A percentile compares a stretch with the other conserved stretches of the same genome.
These are phyloP conservation scores for Aspergillus alliaceus DNA, from an alignment of 2,329 filamentous ascomycete species.

Conservation along the genomic window DNA sequence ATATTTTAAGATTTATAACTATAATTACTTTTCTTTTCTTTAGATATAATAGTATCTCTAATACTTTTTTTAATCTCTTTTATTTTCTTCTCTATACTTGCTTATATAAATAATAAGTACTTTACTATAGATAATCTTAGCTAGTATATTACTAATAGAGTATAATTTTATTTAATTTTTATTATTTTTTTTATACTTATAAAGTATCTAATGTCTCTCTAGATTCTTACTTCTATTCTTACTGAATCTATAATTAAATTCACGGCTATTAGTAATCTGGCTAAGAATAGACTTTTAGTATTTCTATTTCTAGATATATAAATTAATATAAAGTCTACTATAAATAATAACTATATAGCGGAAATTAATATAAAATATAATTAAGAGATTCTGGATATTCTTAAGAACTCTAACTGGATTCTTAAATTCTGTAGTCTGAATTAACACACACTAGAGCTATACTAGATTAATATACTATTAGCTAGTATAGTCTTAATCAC, in stretches of 20 bases:
- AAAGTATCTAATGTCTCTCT: not conserved
- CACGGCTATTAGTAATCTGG: not conserved
- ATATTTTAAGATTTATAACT: not conserved
- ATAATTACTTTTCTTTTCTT: not conserved
- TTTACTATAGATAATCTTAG: not conserved
- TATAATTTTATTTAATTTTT: not conserved
- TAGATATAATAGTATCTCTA: not conserved
- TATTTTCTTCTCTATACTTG: not conserved
- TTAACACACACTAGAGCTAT: no score
- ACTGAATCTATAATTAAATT: not conserved
- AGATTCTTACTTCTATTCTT: slow-evolving; percentile 1
- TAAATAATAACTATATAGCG: no score
- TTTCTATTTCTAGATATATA: no score
- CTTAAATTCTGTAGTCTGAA: no score
- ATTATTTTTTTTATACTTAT: not conserved
- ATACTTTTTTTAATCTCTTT: not conserved
- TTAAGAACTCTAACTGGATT: no score
- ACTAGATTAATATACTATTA: not conserved
- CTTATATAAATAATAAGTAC: not conserved
- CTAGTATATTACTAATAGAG: slow-evolving; percentile 1
- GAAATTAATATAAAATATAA: no score
- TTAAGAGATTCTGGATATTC: no score
- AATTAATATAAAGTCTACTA: no score
- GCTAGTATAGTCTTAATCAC: not conserved
- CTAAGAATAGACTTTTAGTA: not conserved